Evolutionary conservation across 1,284 basidiomycete species (phyloP).

Genomic region (Termitomyces sp.): DNA sequence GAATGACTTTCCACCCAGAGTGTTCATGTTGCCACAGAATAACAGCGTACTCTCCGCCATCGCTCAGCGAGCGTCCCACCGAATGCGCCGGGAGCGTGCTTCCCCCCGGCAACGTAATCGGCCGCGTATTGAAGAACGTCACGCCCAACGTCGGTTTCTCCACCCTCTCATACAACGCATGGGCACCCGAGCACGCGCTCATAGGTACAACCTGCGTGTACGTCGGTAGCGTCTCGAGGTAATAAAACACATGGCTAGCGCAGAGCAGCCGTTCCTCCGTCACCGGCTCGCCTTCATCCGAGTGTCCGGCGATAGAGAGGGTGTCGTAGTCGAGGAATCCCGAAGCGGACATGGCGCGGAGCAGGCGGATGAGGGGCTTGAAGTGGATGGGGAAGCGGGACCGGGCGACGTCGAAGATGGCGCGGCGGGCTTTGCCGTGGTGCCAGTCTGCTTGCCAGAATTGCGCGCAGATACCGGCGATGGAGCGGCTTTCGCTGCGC

Average conservation of each 20-base stretch:
- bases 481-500: slow-evolving; percentile 63
- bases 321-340: slow-evolving; percentile 69
- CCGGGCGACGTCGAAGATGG: slow-evolving; percentile 74
- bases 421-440: slow-evolving; percentile 56
- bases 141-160: slow-evolving; percentile 41
- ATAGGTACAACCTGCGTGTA: slow-evolving; percentile 72
- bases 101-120: slow-evolving; percentile 73
- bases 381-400: slow-evolving; percentile 79
- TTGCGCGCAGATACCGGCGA: slow-evolving; percentile 71
- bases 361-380: slow-evolving; percentile 64
- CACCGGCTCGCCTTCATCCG: slow-evolving; percentile 30
- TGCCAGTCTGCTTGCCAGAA: slow-evolving; percentile 73
- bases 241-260: slow-evolving; percentile 66
- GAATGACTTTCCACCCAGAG: slow-evolving; percentile 78
- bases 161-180: slow-evolving; percentile 66
- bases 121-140: slow-evolving; percentile 60
- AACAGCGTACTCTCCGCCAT: slow-evolving; percentile 66
- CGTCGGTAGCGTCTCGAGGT: slow-evolving; percentile 66
- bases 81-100: slow-evolving; percentile 63
- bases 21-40: slow-evolving; percentile 79
- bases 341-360: slow-evolving; percentile 69
- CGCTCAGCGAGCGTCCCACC: slow-evolving; percentile 68
- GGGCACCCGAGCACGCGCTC: slow-evolving; percentile 52
- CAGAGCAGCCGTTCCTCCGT: slow-evolving; percentile 49
- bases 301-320: slow-evolving; percentile 47